Base-by-base conservation (phyloP, 2,329 filamentous ascomycete species). In the Emmonsiellopsis sp. region DNA sequence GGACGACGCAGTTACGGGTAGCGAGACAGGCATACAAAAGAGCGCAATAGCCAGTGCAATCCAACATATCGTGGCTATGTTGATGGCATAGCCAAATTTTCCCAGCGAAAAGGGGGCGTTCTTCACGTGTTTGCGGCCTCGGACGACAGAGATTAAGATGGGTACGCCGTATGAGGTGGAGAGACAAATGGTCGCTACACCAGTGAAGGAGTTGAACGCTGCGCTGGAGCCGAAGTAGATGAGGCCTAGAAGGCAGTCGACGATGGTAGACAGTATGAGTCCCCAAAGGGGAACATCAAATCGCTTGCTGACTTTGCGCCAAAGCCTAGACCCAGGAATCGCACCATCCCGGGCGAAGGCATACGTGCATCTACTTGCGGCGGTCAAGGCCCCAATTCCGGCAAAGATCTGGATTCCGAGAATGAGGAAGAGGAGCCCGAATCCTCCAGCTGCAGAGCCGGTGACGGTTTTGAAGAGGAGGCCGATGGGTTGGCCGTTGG, bases 141-240 rank as follows among this genome's bases (percentile, higher is more conserved):
- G 80, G 1, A 89, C 61, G 2, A 91, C 71, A 9, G 79, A 85
- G 54, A 91, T 83, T 9, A 89, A 70, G 52, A 91, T 88, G 0
- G 87, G 87, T 13, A 89, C 76, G 11, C 84, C 86, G 66, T 91
- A 91, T 0, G 85, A 88, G 3, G 83, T 82, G 0, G 82, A 85
- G 0, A 91, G 78, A 59, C 86, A 89, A 65, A 91, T 89, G 4
- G 86, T 90, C 1, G 86, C 87, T 1, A 89, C 86, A 31, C 86
- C 86, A 0, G 86, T 90, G 68, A 91, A 90, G 8, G 82, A 84
- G 73, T 85, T 86, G 73, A 91, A 91, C 0, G 87, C 87, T 0
- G 86, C 85, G 0, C 81, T 79, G 1, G 83, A 87, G 8, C 87
- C 87, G 58, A 91, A 89, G 72, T 88, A 91, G 67, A 91, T 89